Evolutionary conservation across 1,284 basidiomycete species (phyloP).

Genomic region (Cryptococcus sp.): DNA sequence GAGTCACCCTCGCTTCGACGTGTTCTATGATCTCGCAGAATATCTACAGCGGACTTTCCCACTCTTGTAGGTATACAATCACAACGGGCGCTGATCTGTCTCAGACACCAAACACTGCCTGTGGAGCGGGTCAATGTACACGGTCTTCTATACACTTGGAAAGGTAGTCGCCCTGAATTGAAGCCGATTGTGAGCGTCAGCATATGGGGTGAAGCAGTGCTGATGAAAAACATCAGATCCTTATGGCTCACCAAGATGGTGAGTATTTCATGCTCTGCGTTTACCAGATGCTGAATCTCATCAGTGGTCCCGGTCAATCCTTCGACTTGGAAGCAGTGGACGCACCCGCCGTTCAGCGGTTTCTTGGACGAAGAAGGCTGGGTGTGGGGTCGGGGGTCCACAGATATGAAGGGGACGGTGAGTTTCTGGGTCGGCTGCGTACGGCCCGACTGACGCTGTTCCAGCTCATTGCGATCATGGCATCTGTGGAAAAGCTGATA

Average conservation of each 20-base stretch:
- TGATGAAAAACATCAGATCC: background rate
- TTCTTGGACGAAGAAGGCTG: conserved; percentile 27
- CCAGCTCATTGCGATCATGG: conserved; percentile 16
- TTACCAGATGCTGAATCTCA: no score
- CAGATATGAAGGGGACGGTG: conserved; percentile 31
- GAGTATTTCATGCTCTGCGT: background rate
- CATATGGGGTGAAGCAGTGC: background rate
- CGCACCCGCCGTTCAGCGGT: conserved; percentile 27
- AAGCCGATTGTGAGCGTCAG: conserved; percentile 60
- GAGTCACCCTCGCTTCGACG: conserved; percentile 13
- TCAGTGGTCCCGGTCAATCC: no score
- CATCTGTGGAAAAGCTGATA: conserved; percentile 26
- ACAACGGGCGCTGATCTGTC: no score
- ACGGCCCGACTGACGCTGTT: background rate
- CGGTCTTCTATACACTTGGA: conserved; percentile 65
- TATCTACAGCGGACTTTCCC: conserved; percentile 42
- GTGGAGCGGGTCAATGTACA: conserved; percentile 65
- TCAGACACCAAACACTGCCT: no score
- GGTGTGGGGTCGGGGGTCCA: conserved; percentile 36
- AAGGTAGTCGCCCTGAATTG: conserved; percentile 59
- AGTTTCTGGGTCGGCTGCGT: no score
- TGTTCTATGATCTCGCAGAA: conserved; percentile 18
- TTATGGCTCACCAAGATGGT: conserved; percentile 4
- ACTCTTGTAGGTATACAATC: conserved; percentile 14
- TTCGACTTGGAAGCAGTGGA: conserved; percentile 53